These are phyloP conservation scores for Lomentospora prolificans DNA, from an alignment of 2,329 filamentous ascomycete species.

Conservation along the genomic window DNA sequence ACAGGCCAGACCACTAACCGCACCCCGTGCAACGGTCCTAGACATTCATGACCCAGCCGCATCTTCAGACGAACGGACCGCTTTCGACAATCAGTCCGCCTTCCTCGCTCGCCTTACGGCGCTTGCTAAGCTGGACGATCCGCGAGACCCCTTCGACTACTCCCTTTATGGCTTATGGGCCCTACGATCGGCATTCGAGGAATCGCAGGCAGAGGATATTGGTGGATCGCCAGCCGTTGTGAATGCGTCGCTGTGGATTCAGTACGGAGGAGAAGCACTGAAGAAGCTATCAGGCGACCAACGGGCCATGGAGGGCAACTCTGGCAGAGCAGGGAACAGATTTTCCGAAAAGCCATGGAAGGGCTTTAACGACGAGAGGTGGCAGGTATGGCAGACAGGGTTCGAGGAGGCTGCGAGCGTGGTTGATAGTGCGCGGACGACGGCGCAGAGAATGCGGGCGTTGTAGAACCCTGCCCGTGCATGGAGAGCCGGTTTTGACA, in stretches of 20 bases:
- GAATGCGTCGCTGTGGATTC: constrained; percentile 4
- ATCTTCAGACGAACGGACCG: background rate
- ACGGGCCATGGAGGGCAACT: background rate
- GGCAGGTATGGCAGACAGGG: background rate
- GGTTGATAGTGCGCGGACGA: background rate
- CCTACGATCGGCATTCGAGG: constrained; percentile 19
- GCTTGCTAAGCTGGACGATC: background rate
- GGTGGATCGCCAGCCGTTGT: background rate
- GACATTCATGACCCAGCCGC: background rate
- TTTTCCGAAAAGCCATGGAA: background rate
- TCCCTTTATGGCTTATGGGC: constrained; percentile 20
- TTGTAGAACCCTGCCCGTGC: no score
- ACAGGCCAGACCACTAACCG: background rate
- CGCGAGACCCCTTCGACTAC: constrained; percentile 15
- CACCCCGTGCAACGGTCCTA: background rate
- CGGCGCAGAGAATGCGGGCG: background rate
- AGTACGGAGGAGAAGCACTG: background rate
- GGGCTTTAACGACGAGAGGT: background rate
- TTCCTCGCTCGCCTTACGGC: constrained; percentile 19
- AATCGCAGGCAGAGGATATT: constrained; percentile 4
- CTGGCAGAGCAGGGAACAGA: background rate
- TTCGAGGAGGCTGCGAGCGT: background rate
- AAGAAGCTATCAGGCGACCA: background rate
- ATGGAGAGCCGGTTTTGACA: background rate
- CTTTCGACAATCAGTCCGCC: constrained; percentile 14